Base-by-base conservation (phyloP, 805 yeast genomes). In the Naumovozyma baii region DNA sequence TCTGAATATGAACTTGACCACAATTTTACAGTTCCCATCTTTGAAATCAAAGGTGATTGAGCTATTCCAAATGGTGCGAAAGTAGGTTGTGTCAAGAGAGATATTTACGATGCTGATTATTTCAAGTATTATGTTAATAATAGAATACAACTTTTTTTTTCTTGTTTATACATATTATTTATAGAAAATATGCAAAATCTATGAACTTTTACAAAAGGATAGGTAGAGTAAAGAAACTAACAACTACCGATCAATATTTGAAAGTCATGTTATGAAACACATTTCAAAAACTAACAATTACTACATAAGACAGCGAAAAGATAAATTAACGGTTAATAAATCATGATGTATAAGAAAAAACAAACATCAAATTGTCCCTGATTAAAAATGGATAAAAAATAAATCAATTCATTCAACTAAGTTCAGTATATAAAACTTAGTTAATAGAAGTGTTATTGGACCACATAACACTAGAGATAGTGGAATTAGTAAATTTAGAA, bases 21-120 rank as follows among this genome's bases (percentile, higher is more conserved):
- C 33, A 37, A 15, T 34, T 4, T 36, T 44, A 31, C 41, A 41
- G 29, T 44, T 40, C 31, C 33, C 44, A 5, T 8, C 22, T 13
- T 32, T 20, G 20, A 28, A 34, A 36, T 14, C 12, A 14, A 32
- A 20, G 10, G 34, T 18, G 15, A 2, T 17, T 18, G 35, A 30
- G 5, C 25, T 29, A 8, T 31, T 37, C 12, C 13, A n/a, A n/a
- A n/a, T n/a, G n/a, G n/a, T n/a, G n/a, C n/a, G n/a, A n/a, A n/a
- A n/a, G n/a, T n/a, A n/a, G n/a, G n/a, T n/a, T n/a, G n/a, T n/a
- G n/a, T n/a, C n/a, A n/a, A n/a, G n/a, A n/a, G n/a, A n/a, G n/a
- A n/a, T n/a, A n/a, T n/a, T n/a, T n/a, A n/a, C n/a, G n/a, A n/a
- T n/a, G n/a, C n/a, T n/a, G n/a, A n/a, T n/a, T n/a, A n/a, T 22